Percentiles rank a stretch among this genome's conserved stretches.
Conservation (phyloP, 2,329 filamentous ascomycete genomes). For the Alternaria arborescens region DNA sequence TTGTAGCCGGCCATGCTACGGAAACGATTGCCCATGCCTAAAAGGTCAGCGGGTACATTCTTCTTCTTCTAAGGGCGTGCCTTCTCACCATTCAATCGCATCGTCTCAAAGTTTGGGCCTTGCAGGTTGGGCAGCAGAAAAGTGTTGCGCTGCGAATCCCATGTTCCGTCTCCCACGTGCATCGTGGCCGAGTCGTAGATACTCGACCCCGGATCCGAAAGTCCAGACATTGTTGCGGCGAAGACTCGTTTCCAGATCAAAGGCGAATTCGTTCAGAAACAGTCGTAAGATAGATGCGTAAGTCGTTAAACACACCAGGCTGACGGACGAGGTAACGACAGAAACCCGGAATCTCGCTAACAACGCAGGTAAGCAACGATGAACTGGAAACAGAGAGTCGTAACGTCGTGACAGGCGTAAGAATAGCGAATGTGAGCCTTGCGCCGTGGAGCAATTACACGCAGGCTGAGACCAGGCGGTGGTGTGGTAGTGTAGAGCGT, state of each 20-base stretch:
- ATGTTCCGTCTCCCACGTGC: slow-evolving; percentile 82
- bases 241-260: neutral
- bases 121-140: slow-evolving; percentile 81
- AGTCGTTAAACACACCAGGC: slow-evolving; percentile 13
- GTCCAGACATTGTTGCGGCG: slow-evolving; percentile 46
- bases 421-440: slow-evolving; percentile 20
- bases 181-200: slow-evolving; percentile 78
- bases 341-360: slow-evolving; percentile 15
- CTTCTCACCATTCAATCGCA: slow-evolving; percentile 78
- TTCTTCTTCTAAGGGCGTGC: neutral
- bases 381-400: slow-evolving; percentile 29
- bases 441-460: slow-evolving; percentile 28
- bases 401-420: slow-evolving; percentile 45
- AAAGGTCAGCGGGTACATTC: slow-evolving; percentile 21
- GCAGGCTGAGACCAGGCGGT: slow-evolving; percentile 29
- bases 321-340: slow-evolving; percentile 14
- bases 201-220: slow-evolving; percentile 75
- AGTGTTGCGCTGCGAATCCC: slow-evolving; percentile 78
- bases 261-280: neutral
- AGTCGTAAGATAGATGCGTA: slow-evolving; percentile 19
- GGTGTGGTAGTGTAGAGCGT: slow-evolving; percentile 36
- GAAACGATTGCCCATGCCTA: slow-evolving; percentile 86
- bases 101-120: slow-evolving; percentile 80
- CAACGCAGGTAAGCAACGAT: slow-evolving; percentile 20
- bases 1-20: slow-evolving; percentile 74